Percentiles rank a stretch among this genome's conserved stretches.
Evolutionary conservation across 805 yeast species (phyloP).

Genomic region (Candida maris): DNA sequence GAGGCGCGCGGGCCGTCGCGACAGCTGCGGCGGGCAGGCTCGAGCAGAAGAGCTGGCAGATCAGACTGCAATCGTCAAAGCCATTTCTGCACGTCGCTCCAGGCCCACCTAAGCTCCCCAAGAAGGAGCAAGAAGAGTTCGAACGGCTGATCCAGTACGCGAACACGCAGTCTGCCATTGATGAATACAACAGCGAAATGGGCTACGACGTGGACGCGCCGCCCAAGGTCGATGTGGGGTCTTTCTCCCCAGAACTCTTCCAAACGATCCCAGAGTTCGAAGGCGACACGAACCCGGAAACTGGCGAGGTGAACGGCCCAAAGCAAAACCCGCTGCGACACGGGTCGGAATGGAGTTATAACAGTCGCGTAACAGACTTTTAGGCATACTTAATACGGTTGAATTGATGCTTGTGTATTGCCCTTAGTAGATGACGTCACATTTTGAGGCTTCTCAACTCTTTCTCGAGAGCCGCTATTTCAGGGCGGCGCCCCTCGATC

Average conservation of each 20-base stretch:
- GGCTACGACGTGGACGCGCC: slow-evolving; percentile 30
- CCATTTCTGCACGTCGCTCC: slow-evolving; percentile 24
- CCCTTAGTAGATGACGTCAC: not conserved
- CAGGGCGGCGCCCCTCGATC: slow-evolving; percentile 11
- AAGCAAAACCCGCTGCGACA: slow-evolving; percentile 87
- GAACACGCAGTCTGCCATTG: slow-evolving; percentile 71
- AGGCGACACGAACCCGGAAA: slow-evolving; percentile 87
- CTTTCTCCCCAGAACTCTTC: slow-evolving; percentile 63
- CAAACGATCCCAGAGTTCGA: slow-evolving; percentile 91
- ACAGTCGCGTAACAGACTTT: slow-evolving; percentile 95
- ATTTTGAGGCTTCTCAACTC: slow-evolving; percentile 4
- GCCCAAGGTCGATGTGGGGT: slow-evolving; percentile 51
- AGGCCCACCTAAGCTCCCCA: slow-evolving; percentile 72
- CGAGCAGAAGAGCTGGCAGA: not conserved
- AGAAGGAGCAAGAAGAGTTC: slow-evolving; percentile 85
- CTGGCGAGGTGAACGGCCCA: slow-evolving; percentile 97
- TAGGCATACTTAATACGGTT: too few species aligned
- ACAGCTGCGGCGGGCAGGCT: too few species aligned
- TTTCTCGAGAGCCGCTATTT: slow-evolving; percentile 6
- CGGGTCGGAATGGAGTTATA: slow-evolving; percentile 90
- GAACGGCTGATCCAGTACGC: slow-evolving; percentile 82
- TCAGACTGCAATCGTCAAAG: not conserved
- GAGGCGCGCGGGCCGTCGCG: too few species aligned
- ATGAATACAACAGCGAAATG: slow-evolving; percentile 53
- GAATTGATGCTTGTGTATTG: too few species aligned